Evolutionary conservation across 2,329 filamentous ascomycete genomes (phyloP).

Genomic region (Incumbomyces delicatus): DNA sequence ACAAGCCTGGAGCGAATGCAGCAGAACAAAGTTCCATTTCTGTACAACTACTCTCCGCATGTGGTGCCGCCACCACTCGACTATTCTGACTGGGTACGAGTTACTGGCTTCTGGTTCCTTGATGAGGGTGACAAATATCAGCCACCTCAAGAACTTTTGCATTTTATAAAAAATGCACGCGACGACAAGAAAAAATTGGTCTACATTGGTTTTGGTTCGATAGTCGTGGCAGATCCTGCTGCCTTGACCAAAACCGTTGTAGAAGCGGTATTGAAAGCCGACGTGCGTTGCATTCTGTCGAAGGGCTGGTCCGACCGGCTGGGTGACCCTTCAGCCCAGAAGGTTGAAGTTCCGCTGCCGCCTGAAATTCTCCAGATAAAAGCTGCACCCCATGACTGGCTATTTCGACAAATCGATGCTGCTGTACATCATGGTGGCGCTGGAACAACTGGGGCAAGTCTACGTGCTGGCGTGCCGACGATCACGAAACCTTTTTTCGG

Average conservation of each 20-base stretch:
- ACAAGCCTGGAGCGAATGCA: conserved; percentile 87
- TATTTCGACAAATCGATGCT: conserved; percentile 88
- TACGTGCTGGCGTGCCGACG: conserved; percentile 83
- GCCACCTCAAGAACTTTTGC: conserved; percentile 63
- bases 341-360: conserved; percentile 60
- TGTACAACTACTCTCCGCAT: conserved; percentile 92
- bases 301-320: conserved; percentile 94
- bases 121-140: conserved; percentile 62
- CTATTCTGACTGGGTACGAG: conserved; percentile 94
- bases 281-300: conserved; percentile 86
- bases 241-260: conserved; percentile 89
- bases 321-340: conserved; percentile 47
- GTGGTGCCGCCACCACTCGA: conserved; percentile 92
- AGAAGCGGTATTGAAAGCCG: conserved; percentile 79
- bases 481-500: conserved; percentile 97
- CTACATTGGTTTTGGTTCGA: conserved; percentile 94
- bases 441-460: conserved; percentile 85
- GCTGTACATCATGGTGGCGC: conserved; percentile 90
- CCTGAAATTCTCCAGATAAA: conserved; percentile 80
- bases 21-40: conserved; percentile 91
- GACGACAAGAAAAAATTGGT: conserved; percentile 81
- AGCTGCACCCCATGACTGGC: conserved; percentile 89
- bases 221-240: conserved; percentile 80
- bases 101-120: conserved; percentile 97
- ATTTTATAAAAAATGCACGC: conserved; percentile 76